Evolutionary conservation across 306 rosid species (phyloP).

Genomic region (Vigna nakashimae): DNA sequence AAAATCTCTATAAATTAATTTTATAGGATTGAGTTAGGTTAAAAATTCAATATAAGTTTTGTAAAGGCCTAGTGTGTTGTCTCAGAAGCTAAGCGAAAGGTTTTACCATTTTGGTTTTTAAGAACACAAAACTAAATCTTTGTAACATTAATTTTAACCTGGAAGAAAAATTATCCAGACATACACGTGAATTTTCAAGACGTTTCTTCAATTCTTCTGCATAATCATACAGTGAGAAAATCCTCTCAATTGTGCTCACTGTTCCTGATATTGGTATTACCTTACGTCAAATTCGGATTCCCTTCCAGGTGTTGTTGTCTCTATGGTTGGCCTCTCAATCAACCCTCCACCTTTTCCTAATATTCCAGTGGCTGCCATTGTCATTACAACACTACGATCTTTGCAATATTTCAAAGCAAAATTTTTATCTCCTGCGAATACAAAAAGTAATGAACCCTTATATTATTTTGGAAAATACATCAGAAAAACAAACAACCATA

Average conservation of each 20-base stretch:
- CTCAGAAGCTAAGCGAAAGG: no score
- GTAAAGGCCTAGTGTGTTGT: no score
- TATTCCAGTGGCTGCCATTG: constrained; percentile 52
- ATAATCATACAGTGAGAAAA: not conserved
- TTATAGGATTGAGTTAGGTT: no score
- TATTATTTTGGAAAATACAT: not conserved
- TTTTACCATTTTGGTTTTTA: no score
- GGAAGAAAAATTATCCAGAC: not conserved
- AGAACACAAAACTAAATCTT: no score
- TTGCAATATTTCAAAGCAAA: constrained; percentile 52
- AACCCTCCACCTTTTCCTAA: constrained; percentile 79
- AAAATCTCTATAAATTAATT: no score
- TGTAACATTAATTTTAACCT: not conserved
- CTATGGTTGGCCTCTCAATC: constrained; percentile 85
- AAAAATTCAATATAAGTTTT: no score
- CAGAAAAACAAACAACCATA: not conserved
- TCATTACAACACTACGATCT: constrained; percentile 57
- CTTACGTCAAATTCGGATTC: constrained; percentile 83
- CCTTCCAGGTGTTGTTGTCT: constrained; percentile 80
- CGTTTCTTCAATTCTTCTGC: not conserved
- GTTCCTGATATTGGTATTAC: constrained; percentile 41
- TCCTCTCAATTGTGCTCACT: constrained; percentile 2
- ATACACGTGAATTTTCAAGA: not conserved
- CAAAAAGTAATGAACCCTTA: constrained; percentile 18
- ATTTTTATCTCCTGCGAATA: constrained; percentile 61